Evolutionary conservation across 2,329 filamentous ascomycete species (phyloP), one percentile per base, ranked within the genome.

Genomic region (Colletotrichum ledebouriae): DNA sequence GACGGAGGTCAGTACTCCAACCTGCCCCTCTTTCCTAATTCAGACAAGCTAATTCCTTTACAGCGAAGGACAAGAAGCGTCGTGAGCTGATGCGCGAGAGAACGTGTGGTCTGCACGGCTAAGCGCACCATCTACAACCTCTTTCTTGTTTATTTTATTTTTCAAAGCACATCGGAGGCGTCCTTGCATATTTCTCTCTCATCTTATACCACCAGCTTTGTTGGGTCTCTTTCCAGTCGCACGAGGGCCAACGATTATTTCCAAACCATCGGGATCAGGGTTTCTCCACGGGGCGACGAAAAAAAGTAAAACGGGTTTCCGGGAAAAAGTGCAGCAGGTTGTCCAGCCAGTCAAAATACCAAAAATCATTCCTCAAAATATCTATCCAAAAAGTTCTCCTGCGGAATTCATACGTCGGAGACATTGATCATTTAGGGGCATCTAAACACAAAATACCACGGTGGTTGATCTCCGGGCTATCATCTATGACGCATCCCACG

Each of bases 51-150:
- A 74, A 86, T 75, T 59, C 42, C 37, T 25, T 6, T 67, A 76
- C 72, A 92, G 90, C 81, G 72, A 92, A 90, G 81, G 90, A 93
- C 74, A 87, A 88, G 80, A 82, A 87, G 76, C 85, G 91, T 74
- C 86, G 89, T 80, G 87, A 87, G 73, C 74, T 90, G 74, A 92
- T 92, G 89, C 85, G 84, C 72, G 81, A 90, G 79, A 83, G 90
- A 74, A 91, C 88, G 1, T 77, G 78, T 61, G 85, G 85, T 70
- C 78, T 85, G 53, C 71, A 70, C 60, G 63, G 63, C 42, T 67
- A 50, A 2, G 4, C 12, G 41, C 34, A 11, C 20, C 37, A 53
- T 6, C 34, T 12, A 13, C 29, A 52, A 52, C 29, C 41, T 56
- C 41, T 69, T 69, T 65, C 61, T 56, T 66, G 66, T 66, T 55